Base-by-base conservation (phyloP, 2,329 filamentous ascomycete species). In the Verticillium klebahnii region DNA sequence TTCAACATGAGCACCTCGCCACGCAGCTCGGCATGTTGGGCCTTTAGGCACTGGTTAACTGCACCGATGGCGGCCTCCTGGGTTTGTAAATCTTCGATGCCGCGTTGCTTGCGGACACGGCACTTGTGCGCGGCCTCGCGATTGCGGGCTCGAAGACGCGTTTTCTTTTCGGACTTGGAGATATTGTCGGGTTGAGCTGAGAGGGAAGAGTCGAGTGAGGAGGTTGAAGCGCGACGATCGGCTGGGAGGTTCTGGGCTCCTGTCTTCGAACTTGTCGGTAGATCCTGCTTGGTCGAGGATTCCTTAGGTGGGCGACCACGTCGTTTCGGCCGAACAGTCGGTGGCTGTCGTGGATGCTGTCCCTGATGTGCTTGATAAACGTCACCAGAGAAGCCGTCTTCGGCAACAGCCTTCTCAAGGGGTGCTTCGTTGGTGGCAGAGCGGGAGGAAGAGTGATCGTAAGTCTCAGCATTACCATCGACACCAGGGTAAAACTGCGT, bases 121-220 rank as follows among this genome's bases (percentile, higher is more conserved):
- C 64, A 65, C 57, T 65, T 65, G n/a, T 65, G 61, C 34, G 64
- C 64, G 1, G 64, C 64, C 63, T 65, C 63, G 17, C 64, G 57
- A 25, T 65, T 65, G 6, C 64, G 63, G 19, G 59, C 61, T 19
- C 64, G 64, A 14, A 65, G 59, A 15, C 61, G 61, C 6, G 59
- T 57, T 50, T 63, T 64, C 50, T 64, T 64, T 2, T 64, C 64
- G 25, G 11, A 12, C 8, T 23, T 50, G 6, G 9, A 3, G 19
- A 9, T 3, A 12, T 14, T 19, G 45, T 50, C 45, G 45, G 19
- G n/a, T 12, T 50, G 45, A 11, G n/a, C 19, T 8, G 45, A 50
- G 19, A 14, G 19, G 6, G 11, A 25, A 50, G 45, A 25, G 45
- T 50, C 19, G 45, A 50, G 9, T n/a, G 45, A 50, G 12, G 45